Conservation (phyloP, 306 rosid species). For the Pterocarpus santalinus region DNA sequence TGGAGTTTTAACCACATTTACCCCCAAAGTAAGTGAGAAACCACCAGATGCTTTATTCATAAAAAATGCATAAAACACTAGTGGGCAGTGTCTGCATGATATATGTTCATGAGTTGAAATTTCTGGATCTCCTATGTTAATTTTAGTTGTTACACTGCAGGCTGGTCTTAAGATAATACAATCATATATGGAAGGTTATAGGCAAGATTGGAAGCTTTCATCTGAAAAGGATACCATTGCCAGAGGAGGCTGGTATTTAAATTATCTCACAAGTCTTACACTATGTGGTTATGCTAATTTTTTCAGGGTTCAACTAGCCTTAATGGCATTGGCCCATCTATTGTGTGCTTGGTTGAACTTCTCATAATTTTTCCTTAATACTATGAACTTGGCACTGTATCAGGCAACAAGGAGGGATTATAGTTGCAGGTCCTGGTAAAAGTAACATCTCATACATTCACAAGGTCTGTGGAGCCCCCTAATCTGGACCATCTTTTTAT, state of each 20-base stretch:
- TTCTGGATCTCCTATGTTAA: conserved; percentile 41
- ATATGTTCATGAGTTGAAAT: conserved; percentile 18
- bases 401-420: conserved; percentile 96
- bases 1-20: conserved; percentile 79
- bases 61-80: not conserved
- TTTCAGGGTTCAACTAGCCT: conserved; percentile 1
- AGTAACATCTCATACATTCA: conserved; percentile 77
- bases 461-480: conserved; percentile 60
- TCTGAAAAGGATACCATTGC: conserved; percentile 76
- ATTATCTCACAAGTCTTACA: conserved; percentile 26
- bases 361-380: conserved; percentile 1
- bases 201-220: conserved; percentile 96
- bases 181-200: conserved; percentile 85
- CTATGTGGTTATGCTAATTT: not conserved
- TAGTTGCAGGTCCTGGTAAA: conserved; percentile 97
- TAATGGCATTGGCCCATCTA: no score
- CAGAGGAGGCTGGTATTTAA: conserved; percentile 87
- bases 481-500: conserved; percentile 1
- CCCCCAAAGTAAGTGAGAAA: conserved; percentile 75
- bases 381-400: conserved; percentile 35
- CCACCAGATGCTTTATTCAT: not conserved
- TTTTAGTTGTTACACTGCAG: conserved; percentile 56
- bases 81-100: not conserved
- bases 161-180: conserved; percentile 90
- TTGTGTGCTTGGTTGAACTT: conserved; percentile 24